A percentile compares a stretch with the other conserved stretches of the same genome.
Evolutionary conservation across 2,329 filamentous ascomycete species (phyloP).

Genomic region (Monosporascus sp.): DNA sequence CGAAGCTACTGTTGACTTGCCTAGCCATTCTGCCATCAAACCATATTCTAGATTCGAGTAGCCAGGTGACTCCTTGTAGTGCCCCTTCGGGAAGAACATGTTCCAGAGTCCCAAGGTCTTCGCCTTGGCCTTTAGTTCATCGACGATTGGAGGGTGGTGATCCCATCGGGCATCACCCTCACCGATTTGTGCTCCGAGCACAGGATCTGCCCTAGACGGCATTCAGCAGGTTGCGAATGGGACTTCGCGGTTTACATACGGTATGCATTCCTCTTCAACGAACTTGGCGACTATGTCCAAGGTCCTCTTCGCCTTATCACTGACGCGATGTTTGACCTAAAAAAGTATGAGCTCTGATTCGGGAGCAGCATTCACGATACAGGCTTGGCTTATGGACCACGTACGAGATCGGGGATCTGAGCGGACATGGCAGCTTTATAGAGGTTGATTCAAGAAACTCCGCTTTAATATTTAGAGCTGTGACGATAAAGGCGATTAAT

Average conservation of each 20-base stretch:
- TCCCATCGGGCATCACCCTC: slow-evolving; percentile 73
- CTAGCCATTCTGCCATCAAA: slow-evolving; percentile 93
- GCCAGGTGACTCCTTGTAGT: slow-evolving; percentile 92
- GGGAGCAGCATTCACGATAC: slow-evolving; percentile 13
- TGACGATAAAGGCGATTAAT: too few relatives aligned
- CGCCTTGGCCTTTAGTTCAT: slow-evolving; percentile 83
- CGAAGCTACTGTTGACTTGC: slow-evolving; percentile 75
- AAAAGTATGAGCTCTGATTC: slow-evolving; percentile 8
- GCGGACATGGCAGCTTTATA: slow-evolving; percentile 20
- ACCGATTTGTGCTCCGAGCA: slow-evolving; percentile 76
- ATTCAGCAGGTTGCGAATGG: slow-evolving; percentile 12
- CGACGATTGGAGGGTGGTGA: slow-evolving; percentile 71
- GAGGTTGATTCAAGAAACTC: neutral
- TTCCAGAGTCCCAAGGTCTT: slow-evolving; percentile 88
- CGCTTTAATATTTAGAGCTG: too few relatives aligned
- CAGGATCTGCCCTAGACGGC: slow-evolving; percentile 60
- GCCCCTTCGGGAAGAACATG: slow-evolving; percentile 91
- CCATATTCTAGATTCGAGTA: slow-evolving; percentile 96
- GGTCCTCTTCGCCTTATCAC: slow-evolving; percentile 76
- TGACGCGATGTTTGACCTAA: slow-evolving; percentile 57
- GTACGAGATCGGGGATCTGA: slow-evolving; percentile 26
- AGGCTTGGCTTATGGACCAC: slow-evolving; percentile 10
- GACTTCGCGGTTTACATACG: slow-evolving; percentile 40
- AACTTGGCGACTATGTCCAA: slow-evolving; percentile 90
- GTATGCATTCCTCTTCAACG: slow-evolving; percentile 91